Evolutionary conservation across 306 rosid species (phyloP), one percentile per base, ranked within the genome.

Genomic region (Prunus campanulata): DNA sequence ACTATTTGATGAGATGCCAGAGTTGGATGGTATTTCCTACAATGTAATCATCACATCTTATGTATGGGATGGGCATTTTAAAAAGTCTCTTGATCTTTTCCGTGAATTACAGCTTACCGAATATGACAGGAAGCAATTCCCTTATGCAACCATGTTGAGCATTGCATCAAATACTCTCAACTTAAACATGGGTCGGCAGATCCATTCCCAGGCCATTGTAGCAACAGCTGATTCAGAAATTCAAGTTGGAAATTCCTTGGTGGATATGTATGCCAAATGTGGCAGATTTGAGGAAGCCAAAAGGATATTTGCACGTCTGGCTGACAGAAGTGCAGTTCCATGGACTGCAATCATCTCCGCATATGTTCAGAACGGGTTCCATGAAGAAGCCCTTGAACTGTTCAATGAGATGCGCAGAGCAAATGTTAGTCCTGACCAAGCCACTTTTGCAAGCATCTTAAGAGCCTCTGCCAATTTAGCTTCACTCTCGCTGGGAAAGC

Each of bases 181-280:
- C 87, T 69, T 86, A 76, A 87, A 84, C 78, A 72, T 91, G 87
- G 98, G 98, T 65, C 86, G 79, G 83, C 93, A 91, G 79, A 80
- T 91, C 66, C 98, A 91, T 86, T 85, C 93, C 74, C 97, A 91
- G 69, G 77, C 89, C 72, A 56, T 90, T 74, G 90, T 82, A 66
- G 83, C 89, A 50, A 74, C 62, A 24, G 88, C 88, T 2, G 79
- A 74, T 78, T 86, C 89, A 44, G 91, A 90, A 64, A 63, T 77
- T 82, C 76, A 74, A 64, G 97, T 93, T 30, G 96, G 85, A 32
- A 91, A 93, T 87, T 82, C 98, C 30, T 83, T 93, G 86, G 94
- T 93, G 44, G 97, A 91, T 82, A 90, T 91, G 97, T 93, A 93
- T 85, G 96, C 96, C 72, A 91, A 93, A 89, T 91, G 96, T 86